Evolutionary conservation across 2,329 filamentous ascomycete genomes (phyloP).

Genomic region (Cladosporium oxysporum): DNA sequence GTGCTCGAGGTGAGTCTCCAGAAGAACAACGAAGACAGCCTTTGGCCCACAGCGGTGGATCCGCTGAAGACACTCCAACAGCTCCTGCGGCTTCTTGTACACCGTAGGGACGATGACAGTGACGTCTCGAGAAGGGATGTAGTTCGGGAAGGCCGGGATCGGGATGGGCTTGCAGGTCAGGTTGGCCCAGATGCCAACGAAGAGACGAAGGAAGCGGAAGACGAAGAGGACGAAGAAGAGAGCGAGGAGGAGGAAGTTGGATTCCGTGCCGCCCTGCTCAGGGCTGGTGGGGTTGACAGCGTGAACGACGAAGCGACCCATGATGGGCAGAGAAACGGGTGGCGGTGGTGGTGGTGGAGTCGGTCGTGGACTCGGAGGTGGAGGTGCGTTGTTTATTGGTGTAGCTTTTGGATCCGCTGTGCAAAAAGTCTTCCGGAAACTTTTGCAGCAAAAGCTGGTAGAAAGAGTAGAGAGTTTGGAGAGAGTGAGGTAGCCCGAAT

Average conservation of each 20-base stretch:
- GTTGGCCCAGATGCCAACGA: conserved; percentile 35
- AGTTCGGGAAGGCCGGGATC: conserved; percentile 29
- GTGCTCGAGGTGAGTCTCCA: conserved; percentile 3
- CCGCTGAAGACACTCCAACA: conserved; percentile 32
- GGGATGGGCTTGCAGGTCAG: conserved; percentile 32
- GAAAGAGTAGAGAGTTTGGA: neutral
- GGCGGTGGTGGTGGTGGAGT: neutral
- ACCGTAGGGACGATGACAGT: conserved; percentile 39
- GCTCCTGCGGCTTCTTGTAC: conserved; percentile 35
- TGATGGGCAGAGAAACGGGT: neutral
- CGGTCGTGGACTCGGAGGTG: neutral
- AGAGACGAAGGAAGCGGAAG: conserved; percentile 32
- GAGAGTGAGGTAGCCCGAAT: neutral
- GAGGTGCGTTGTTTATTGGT: neutral
- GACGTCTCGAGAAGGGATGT: conserved; percentile 28
- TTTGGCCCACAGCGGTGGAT: conserved; percentile 30
- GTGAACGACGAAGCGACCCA: neutral
- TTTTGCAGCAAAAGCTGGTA: conserved; percentile 1
- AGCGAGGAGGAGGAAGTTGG: conserved; percentile 13
- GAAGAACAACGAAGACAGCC: conserved; percentile 34
- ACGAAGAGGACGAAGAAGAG: conserved; percentile 22
- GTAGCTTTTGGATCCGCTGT: neutral
- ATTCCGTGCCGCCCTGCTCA: neutral
- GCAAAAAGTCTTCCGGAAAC: conserved; percentile 5
- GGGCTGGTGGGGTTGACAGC: neutral